These are phyloP conservation scores for Patellaria atrata DNA, from an alignment of 495 filamentous ascomycete species.

Conservation along the genomic window DNA sequence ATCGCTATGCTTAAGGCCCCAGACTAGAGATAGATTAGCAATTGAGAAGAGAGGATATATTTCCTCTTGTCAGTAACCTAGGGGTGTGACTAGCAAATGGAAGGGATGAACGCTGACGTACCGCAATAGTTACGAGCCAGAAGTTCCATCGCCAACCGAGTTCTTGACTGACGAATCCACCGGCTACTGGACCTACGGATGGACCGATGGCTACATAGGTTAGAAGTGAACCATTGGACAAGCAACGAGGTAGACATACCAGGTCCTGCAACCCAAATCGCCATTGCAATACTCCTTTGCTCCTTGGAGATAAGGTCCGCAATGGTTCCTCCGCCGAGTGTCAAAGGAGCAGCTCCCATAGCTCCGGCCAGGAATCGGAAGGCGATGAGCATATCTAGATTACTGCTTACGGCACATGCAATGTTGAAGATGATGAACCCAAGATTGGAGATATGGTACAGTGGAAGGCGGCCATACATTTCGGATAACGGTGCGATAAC, in stretches of 20 bases:
- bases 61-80: not conserved
- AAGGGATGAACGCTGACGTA: conserved; percentile 1
- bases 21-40: conserved; percentile 6
- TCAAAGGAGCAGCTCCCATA: conserved; percentile 30
- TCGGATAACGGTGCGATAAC: conserved; percentile 35
- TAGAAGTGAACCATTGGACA: not conserved
- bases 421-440: conserved; percentile 35
- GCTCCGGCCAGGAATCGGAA: conserved; percentile 35
- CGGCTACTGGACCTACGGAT: conserved; percentile 29
- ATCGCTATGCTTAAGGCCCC: conserved; percentile 14
- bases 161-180: conserved; percentile 25
- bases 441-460: conserved; percentile 32
- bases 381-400: conserved; percentile 31
- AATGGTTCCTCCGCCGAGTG: conserved; percentile 35
- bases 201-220: conserved; percentile 12
- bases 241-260: conserved; percentile 4
- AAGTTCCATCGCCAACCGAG: conserved; percentile 28
- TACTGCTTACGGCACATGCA: conserved; percentile 31
- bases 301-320: conserved; percentile 32
- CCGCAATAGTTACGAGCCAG: conserved; percentile 26
- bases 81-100: not conserved
- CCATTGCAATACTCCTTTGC: conserved; percentile 33
- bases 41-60: not conserved
- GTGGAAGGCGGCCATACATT: conserved; percentile 30
- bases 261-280: conserved; percentile 34